Evolutionary conservation across 306 rosid genomes (phyloP), one percentile per base, ranked within the genome.

Genomic region (Betula pendula): DNA sequence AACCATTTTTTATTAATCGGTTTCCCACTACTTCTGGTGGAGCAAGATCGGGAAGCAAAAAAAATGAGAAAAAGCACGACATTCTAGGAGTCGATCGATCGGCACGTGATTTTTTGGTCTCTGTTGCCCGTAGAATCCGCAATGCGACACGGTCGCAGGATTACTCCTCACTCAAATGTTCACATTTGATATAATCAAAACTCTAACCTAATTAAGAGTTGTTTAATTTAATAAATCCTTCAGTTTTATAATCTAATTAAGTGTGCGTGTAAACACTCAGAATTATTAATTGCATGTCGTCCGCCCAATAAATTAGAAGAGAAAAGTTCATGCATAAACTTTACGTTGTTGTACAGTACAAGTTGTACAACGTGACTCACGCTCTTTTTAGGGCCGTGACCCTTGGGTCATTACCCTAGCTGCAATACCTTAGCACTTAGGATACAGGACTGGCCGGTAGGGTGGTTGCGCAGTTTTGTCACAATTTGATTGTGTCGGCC

Each of bases 401-500:
- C 38, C 69, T 16, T 53, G 72, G 74, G 67, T 25, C 70, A 76
- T 35, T 33, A n/a, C 42, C 42, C 42, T n/a, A n/a, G n/a, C n/a
- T 38, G 42, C 42, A 0, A 38, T 5, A 33, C 68, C 6, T 71
- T 50, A 16, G 59, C 25, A 58, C 7, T 42, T 6, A 45, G 63
- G 75, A 22, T 60, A 10, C 49, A 44, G 3, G 11, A 20, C 48
- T 13, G 65, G 58, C 16, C 33, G 33, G 33, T 29, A 48, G 47
- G 72, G 81, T 72, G 27, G 81, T 55, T 67, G 81, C 24, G 8
- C 43, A 47, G 20, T 68, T 55, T 55, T 22, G 29, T 25, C 25
- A 11, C 35, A 22, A 56, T 24, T 56, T 22, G 25, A 55, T 22
- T 13, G 16, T 55, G 62, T 10, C 20, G 62, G n/a, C n/a, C n/a